phyloP scores from a whole-genome alignment of 2,329 filamentous ascomycete species.

The Cytospora chrysosperma region DNA sequence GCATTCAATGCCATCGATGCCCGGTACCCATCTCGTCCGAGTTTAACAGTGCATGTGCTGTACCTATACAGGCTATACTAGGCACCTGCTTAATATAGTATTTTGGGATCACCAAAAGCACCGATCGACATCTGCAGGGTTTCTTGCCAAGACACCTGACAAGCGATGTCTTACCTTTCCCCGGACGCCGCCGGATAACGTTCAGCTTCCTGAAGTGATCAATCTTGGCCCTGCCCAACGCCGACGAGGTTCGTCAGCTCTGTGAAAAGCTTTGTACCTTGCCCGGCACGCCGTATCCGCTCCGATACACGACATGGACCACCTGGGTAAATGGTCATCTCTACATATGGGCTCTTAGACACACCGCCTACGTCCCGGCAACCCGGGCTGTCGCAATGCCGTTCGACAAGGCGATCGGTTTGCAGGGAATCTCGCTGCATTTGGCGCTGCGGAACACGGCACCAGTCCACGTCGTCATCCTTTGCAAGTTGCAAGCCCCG shows the following conservation, averaged over 20 bases:
- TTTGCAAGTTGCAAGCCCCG: not conserved
- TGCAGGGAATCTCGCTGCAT: not conserved
- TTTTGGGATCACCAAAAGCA: not conserved
- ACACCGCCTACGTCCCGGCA: not conserved
- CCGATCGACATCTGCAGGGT: not conserved
- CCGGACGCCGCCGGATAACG: not conserved
- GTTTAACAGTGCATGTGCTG: not conserved
- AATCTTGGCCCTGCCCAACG: not conserved
- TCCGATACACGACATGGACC: not conserved
- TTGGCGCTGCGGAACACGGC: not conserved
- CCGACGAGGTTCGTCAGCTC: not conserved
- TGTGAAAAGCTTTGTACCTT: not conserved
- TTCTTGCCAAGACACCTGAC: constrained; percentile 7
- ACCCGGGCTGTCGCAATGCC: not conserved
- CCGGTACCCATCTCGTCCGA: too few species aligned
- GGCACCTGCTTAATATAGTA: too few species aligned
- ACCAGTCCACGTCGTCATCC: not conserved
- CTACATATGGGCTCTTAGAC: too few species aligned
- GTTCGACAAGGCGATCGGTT: not conserved
- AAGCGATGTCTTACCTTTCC: constrained; percentile 6
- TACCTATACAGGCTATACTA: too few species aligned
- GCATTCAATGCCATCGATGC: too few species aligned
- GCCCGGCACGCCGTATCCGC: not conserved
- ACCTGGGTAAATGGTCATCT: not conserved
- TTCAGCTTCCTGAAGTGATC: not conserved